Percentiles rank a stretch among this genome's conserved stretches.
Evolutionary conservation across 2,329 filamentous ascomycete species (phyloP).

Genomic region (Alternaria infectoria): DNA sequence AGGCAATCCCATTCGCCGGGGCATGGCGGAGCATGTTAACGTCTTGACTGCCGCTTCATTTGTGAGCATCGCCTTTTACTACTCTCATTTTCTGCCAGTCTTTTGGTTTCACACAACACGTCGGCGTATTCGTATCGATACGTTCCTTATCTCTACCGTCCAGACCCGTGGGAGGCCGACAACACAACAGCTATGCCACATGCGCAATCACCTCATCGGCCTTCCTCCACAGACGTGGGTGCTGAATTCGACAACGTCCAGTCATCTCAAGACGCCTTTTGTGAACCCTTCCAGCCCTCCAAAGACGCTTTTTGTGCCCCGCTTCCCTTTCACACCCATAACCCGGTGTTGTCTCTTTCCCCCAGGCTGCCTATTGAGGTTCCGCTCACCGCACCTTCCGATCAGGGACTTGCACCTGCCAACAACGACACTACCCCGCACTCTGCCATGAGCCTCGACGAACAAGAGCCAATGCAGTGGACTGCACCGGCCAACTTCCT

Average conservation of each 20-base stretch:
- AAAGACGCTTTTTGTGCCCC: constrained; percentile 27
- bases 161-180: constrained; percentile 29
- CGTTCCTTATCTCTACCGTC: constrained; percentile 15
- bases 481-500: constrained; percentile 17
- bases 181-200: constrained; percentile 42
- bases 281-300: constrained; percentile 21
- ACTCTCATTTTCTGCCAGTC: constrained; percentile 26
- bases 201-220: constrained; percentile 34
- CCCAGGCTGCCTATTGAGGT: constrained; percentile 15
- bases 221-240: constrained; percentile 29
- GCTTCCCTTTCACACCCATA: constrained; percentile 20
- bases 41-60: constrained; percentile 42
- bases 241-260: constrained; percentile 20
- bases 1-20: constrained; percentile 30
- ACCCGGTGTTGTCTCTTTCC: constrained; percentile 18
- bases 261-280: constrained; percentile 22
- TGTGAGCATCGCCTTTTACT: constrained; percentile 27
- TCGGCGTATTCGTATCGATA: constrained; percentile 33
- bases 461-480: constrained; percentile 31
- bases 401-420: constrained; percentile 15
- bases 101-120: constrained; percentile 37
- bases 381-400: constrained; percentile 21
- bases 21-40: constrained; percentile 36
- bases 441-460: constrained; percentile 21
- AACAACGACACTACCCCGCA: constrained; percentile 4